Conservation (phyloP, 2,329 filamentous ascomycete species). For the Claviceps sp. region DNA sequence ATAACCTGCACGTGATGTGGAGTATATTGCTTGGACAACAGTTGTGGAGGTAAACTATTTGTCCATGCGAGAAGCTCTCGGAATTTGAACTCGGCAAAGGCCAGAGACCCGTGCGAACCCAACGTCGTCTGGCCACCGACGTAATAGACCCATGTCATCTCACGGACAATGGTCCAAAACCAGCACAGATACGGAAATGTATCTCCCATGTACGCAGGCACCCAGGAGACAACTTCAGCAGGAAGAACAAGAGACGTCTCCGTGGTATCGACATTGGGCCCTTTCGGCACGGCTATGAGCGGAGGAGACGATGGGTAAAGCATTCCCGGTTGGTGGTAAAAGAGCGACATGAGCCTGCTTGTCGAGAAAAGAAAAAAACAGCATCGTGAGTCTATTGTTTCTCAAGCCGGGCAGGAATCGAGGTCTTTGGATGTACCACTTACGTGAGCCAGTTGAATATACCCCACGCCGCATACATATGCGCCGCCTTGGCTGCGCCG, state of each 20-base stretch:
- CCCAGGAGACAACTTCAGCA: background rate
- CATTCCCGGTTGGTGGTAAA: slow-evolving; percentile 19
- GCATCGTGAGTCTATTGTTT: background rate
- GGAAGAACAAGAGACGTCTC: background rate
- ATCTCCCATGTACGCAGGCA: slow-evolving; percentile 9
- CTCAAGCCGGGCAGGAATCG: background rate
- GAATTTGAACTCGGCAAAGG: slow-evolving; percentile 18
- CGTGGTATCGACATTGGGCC: background rate
- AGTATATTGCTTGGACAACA: slow-evolving; percentile 9
- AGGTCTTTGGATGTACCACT: background rate
- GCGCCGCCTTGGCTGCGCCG: slow-evolving; percentile 6
- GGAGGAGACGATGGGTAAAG: slow-evolving; percentile 11
- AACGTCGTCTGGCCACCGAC: slow-evolving; percentile 6
- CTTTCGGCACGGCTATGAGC: slow-evolving; percentile 4
- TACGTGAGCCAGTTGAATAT: slow-evolving; percentile 22
- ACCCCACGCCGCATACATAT: slow-evolving; percentile 12
- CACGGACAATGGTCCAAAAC: slow-evolving; percentile 20
- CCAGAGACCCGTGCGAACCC: slow-evolving; percentile 4
- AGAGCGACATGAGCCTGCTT: slow-evolving; percentile 17
- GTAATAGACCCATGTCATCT: slow-evolving; percentile 15
- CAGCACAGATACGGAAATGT: slow-evolving; percentile 18
- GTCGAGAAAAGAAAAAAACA: background rate
- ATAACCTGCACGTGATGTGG: slow-evolving; percentile 16
- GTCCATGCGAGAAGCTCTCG: slow-evolving; percentile 21
- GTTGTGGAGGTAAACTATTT: slow-evolving; percentile 12